Evolutionary conservation across 2,329 filamentous ascomycete species (phyloP), one percentile per base, ranked within the genome.

Genomic region (Colletotrichum cordylinicola): DNA sequence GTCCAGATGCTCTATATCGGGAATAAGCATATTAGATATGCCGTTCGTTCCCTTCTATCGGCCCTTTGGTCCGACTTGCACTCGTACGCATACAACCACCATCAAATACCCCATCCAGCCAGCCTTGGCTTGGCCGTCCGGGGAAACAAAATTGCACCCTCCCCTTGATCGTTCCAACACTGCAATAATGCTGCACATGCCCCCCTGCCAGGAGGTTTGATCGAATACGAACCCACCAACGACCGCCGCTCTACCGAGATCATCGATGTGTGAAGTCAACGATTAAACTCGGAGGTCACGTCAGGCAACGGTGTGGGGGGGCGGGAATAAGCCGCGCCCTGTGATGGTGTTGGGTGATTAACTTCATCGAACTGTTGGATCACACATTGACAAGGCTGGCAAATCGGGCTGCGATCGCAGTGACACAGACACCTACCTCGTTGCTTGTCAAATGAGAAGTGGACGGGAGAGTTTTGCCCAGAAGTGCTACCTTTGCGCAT

Each of bases 181-280:
- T 52, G 43, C 43, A 6, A 52, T 52, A 52, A 52, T 21, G 43
- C 43, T 52, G 43, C 43, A 52, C 43, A 52, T n/a, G 43, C 43
- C 27, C 18, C 61, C 72, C 61, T 61, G 61, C 27, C 52, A 67
- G 33, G 55, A 60, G 31, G 29, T 58, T 33, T 15, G n/a, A n/a
- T 27, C 16, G 37, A 39, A 43, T 67, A 27, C 48, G 13, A 55
- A 24, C 21, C 37, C 52, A 64, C 58, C 24, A 33, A 21, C 12
- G 18, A 37, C 27, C 65, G 27, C 31, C 39, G 27, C 33, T 61
- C 55, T 37, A 31, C 39, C 56, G 24, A 70, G 64, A 67, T 48
- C 61, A 69, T 29, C 60, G 37, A 61, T 64, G 39, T 67, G 69
- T 67, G 62, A 67, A 67, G 69, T 72, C 60, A 48, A 24, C 55